A percentile compares a stretch with the other conserved stretches of the same genome.
Conservation (phyloP, 1,284 basidiomycete genomes). For the Tetrapyrgos nigripes region DNA sequence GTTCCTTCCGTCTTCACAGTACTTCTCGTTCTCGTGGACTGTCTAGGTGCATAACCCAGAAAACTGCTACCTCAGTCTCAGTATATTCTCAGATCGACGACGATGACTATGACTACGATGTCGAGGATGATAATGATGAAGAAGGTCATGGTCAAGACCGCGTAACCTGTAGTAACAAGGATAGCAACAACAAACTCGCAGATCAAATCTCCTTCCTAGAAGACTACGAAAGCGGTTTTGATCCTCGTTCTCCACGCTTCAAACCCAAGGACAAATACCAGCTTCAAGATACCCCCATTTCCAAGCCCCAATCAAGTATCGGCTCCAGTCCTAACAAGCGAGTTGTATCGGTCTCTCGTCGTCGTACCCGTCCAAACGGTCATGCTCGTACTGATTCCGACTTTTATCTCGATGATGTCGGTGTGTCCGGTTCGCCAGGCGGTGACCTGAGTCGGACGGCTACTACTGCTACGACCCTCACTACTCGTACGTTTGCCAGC, state of each 20-base stretch:
- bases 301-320: not conserved
- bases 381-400: slow-evolving; percentile 17
- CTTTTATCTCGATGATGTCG: slow-evolving; percentile 1
- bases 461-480: slow-evolving; percentile 7
- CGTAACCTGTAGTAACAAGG: not conserved
- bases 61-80: slow-evolving; percentile 18
- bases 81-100: slow-evolving; percentile 20
- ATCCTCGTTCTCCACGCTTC: slow-evolving; percentile 8
- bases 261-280: not conserved
- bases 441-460: slow-evolving; percentile 7
- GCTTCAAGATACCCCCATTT: not conserved
- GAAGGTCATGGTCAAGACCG: not conserved
- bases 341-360: slow-evolving; percentile 15
- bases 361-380: slow-evolving; percentile 12
- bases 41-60: slow-evolving; percentile 11
- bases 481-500: slow-evolving; percentile 1
- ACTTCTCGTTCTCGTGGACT: slow-evolving; percentile 3
- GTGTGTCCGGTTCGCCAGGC: not conserved
- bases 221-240: slow-evolving; percentile 13
- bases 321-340: not conserved
- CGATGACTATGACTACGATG: slow-evolving; percentile 9
- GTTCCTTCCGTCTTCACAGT: not conserved
- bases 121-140: not conserved
- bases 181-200: not conserved
- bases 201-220: slow-evolving; percentile 12